Evolutionary conservation across 2,329 filamentous ascomycete species (phyloP), one percentile per base, ranked within the genome.

Genomic region (Sodiomyces alkalinus): DNA sequence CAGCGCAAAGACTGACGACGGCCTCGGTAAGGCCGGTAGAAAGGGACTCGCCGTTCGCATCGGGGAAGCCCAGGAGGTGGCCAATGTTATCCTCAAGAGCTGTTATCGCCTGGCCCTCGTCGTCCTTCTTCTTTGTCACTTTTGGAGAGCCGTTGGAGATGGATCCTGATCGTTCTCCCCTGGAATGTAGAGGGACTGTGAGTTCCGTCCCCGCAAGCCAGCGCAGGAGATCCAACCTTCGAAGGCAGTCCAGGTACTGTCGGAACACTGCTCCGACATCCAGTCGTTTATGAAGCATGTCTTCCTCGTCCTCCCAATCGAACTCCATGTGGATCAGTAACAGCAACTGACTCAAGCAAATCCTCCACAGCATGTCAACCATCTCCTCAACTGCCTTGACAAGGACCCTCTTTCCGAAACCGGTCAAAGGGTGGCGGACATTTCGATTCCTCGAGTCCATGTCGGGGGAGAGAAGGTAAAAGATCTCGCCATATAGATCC

Each of bases 241-340:
- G 70, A 12, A 98, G 62, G 31, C 77, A 66, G n/a, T 62, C 58
- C 19, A 90, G 60, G 5, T 94, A 62, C 26, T 69, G 64, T 42
- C 71, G 56, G 52, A 79, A 87, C 19, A 87, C 70, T 2, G 60
- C 56, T 27, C 78, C 71, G 33, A 90, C 76, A 17, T 76, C 68
- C 7, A 80, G 57, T 13, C 62, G 55, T 21, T 62, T 53, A 38
- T 68, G 65, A 19, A 74, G 58, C 3, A 70, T 70, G 11, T 80
- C 69, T 22, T 82, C 74, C 22, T 77, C 73, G 38, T 74, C 69
- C 33, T 86, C 79, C 29, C 81, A 68, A 45, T 90, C 82, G 21
- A 75, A 76, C 47, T 90, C 79, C 64, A 96, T 78, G 49, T 94
- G 85, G 7, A 90, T 67, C 11, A 92, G 62, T 6, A 98, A 64